These are phyloP conservation scores for Colletotrichum lindemuthianum DNA, from an alignment of 2,329 filamentous ascomycete genomes.

Conservation along the genomic window DNA sequence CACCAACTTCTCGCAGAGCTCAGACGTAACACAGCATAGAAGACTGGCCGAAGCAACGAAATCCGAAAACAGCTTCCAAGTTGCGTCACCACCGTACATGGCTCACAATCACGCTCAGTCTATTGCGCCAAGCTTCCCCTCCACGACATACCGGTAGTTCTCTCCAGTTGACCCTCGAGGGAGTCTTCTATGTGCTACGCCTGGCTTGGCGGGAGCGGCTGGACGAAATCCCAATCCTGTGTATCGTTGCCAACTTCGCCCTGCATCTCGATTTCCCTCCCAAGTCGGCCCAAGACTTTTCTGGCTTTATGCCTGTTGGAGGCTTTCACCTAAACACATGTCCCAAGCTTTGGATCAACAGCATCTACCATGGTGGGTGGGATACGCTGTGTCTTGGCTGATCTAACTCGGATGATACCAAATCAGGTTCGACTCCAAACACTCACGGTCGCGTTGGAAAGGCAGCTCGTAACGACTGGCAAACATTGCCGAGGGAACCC, in stretches of 20 bases:
- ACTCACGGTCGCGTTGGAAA: conserved; percentile 1
- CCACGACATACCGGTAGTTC: too few species aligned
- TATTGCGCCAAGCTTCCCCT: conserved; percentile 12
- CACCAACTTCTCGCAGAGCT: not conserved
- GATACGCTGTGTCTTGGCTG: conserved; percentile 9
- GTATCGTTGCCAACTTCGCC: not conserved
- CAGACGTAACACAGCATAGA: not conserved
- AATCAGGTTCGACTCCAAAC: conserved; percentile 8
- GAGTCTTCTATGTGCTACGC: not conserved
- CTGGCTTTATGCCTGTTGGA: not conserved
- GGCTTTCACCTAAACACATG: not conserved
- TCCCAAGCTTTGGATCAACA: not conserved
- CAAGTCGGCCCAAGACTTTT: not conserved
- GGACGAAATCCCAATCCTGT: not conserved
- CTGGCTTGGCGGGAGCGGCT: not conserved
- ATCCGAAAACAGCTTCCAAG: conserved; percentile 12
- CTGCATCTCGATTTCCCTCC: conserved; percentile 13
- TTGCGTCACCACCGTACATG: conserved; percentile 21
- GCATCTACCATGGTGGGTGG: not conserved
- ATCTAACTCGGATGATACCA: conserved; percentile 23
- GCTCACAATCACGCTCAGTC: conserved; percentile 14
- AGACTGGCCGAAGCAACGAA: not conserved
- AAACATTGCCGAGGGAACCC: conserved; percentile 10
- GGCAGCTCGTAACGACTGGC: conserved; percentile 28
- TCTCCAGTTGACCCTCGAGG: not conserved